These are phyloP conservation scores for Dictyostelium brefeldianum DNA, from an alignment of 78 protist genomes.

Conservation along the genomic window DNA sequence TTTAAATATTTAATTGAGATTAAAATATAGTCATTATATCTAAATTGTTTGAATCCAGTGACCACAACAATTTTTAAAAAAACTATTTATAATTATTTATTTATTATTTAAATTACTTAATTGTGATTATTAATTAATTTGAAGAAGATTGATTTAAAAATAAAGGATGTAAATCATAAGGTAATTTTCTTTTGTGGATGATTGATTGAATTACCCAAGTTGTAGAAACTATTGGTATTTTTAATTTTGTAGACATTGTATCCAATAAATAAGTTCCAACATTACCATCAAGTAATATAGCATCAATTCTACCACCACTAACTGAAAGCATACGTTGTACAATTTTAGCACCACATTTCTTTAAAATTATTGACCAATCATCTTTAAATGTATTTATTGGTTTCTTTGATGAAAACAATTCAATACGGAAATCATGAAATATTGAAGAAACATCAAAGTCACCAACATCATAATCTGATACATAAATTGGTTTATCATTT, in stretches of 20 bases:
- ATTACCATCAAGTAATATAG: not conserved
- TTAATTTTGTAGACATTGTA: not conserved
- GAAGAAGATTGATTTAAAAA: not conserved
- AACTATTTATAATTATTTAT: not conserved
- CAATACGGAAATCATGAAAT: constrained; percentile 1
- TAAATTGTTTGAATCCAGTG: too few species aligned
- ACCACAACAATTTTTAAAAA: too few species aligned
- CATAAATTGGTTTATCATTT: not conserved
- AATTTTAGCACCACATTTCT: constrained; percentile 18
- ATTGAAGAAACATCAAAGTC: not conserved
- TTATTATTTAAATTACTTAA: not conserved
- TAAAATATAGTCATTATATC: too few species aligned
- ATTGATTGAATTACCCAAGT: constrained; percentile 21
- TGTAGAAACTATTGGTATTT: not conserved
- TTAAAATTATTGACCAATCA: not conserved
- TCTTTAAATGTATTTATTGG: not conserved
- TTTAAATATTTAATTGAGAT: too few species aligned
- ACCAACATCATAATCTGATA: not conserved
- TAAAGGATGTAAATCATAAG: not conserved
- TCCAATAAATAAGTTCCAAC: not conserved
- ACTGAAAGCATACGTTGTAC: constrained; percentile 6
- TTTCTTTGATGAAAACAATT: not conserved
- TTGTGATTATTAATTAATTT: not conserved
- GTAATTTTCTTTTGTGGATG: not conserved
- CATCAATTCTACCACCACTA: not conserved